These are phyloP conservation scores for Bipolaris gigantea DNA, from an alignment of 2,329 filamentous ascomycete genomes.

Conservation along the genomic window DNA sequence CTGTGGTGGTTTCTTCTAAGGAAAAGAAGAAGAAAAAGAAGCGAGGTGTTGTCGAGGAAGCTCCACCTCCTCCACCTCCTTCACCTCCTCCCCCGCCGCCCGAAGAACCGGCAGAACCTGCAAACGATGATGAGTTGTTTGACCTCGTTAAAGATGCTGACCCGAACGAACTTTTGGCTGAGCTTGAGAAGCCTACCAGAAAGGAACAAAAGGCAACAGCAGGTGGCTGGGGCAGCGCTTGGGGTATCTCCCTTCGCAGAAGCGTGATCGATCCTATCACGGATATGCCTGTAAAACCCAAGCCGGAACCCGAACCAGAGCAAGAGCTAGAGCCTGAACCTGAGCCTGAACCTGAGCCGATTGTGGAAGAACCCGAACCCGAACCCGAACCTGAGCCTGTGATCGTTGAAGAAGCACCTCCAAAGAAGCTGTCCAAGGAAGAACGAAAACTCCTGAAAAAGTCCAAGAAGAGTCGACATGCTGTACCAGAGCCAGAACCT, in stretches of 20 bases:
- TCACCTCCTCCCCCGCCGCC: conserved; percentile 16
- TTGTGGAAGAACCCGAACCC: conserved; percentile 22
- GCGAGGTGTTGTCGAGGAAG: conserved; percentile 22
- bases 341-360: conserved; percentile 11
- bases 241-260: conserved; percentile 50
- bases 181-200: conserved; percentile 41
- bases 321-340: conserved; percentile 14
- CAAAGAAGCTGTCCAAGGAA: conserved; percentile 11
- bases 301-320: conserved; percentile 9
- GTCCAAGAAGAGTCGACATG: conserved; percentile 17
- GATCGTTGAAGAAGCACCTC: conserved; percentile 19
- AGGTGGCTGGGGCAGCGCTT: conserved; percentile 47
- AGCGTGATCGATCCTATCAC: conserved; percentile 48
- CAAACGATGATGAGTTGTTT: conserved; percentile 37
- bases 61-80: conserved; percentile 21
- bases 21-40: conserved; percentile 46
- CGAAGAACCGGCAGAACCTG: conserved; percentile 21
- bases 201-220: conserved; percentile 29
- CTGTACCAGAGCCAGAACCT: conserved; percentile 16
- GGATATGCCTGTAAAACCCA: conserved; percentile 15
- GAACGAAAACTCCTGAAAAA: conserved; percentile 10
- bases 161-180: conserved; percentile 38
- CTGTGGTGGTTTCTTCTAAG: conserved; percentile 29
- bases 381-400: conserved; percentile 33
- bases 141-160: conserved; percentile 41